Percentiles rank a stretch among this genome's conserved stretches.
Conservation (phyloP, 2,329 filamentous ascomycete genomes). For the Dothistroma pini region DNA sequence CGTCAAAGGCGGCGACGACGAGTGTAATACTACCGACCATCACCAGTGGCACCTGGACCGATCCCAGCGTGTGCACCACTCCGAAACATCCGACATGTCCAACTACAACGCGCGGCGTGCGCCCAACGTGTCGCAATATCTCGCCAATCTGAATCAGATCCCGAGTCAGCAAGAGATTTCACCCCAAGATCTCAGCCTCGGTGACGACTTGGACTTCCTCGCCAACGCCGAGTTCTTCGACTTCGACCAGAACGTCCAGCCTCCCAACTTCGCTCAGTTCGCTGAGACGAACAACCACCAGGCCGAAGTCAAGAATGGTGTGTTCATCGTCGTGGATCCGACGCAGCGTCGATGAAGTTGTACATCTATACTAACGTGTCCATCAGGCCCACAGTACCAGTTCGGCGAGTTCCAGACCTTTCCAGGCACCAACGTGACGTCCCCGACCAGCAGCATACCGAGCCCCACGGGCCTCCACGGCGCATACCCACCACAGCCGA, state of each 20-base stretch:
- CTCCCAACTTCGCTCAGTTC: slow-evolving; percentile 15
- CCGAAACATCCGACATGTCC: slow-evolving; percentile 54
- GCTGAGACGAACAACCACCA: slow-evolving; percentile 6
- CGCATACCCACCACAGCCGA: slow-evolving; percentile 28
- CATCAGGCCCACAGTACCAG: slow-evolving; percentile 39
- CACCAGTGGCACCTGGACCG: background rate
- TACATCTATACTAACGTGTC: slow-evolving; percentile 11
- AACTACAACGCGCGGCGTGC: slow-evolving; percentile 72
- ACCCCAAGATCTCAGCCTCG: slow-evolving; percentile 53
- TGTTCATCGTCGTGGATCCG: slow-evolving; percentile 2
- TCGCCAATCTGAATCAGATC: slow-evolving; percentile 77
- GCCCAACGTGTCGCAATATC: slow-evolving; percentile 85
- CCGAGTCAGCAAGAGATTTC: slow-evolving; percentile 60
- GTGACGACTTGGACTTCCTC: slow-evolving; percentile 53
- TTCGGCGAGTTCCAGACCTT: slow-evolving; percentile 47
- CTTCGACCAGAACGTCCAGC: slow-evolving; percentile 53
- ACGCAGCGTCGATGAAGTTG: background rate
- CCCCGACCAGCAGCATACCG: slow-evolving; percentile 26
- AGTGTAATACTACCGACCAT: background rate
- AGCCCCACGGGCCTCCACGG: slow-evolving; percentile 30
- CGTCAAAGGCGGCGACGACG: background rate
- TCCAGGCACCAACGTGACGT: slow-evolving; percentile 21
- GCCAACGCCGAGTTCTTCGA: slow-evolving; percentile 59
- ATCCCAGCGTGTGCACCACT: background rate
- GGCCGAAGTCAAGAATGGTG: slow-evolving; percentile 17